Conservation (phyloP, 2,329 filamentous ascomycete genomes). For the Furcasterigmium sp. region DNA sequence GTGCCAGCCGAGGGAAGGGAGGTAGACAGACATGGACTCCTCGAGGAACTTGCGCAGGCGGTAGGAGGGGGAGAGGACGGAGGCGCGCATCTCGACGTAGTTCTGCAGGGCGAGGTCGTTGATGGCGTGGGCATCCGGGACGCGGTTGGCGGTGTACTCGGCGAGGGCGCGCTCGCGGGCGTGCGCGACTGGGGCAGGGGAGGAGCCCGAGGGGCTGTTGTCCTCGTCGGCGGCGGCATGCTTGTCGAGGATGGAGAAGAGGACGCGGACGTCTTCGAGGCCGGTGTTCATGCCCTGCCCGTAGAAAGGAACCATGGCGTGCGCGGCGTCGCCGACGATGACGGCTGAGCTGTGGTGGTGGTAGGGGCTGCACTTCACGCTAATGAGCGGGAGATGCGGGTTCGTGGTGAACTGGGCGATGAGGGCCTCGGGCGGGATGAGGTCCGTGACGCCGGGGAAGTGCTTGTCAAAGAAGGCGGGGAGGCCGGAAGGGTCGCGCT, state of each 20-base stretch:
- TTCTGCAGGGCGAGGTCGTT: conserved; percentile 89
- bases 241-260: conserved; percentile 78
- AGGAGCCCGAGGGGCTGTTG: conserved; percentile 23
- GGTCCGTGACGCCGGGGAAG: conserved; percentile 78
- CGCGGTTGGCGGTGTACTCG: conserved; percentile 70
- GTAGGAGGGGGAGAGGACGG: conserved; percentile 74
- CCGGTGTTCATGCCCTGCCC: conserved; percentile 98
- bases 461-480: conserved; percentile 72
- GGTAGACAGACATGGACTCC: conserved; percentile 70
- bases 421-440: conserved; percentile 65
- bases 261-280: conserved; percentile 84
- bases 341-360: conserved; percentile 73
- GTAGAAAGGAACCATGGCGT: conserved; percentile 98
- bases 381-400: conserved; percentile 88
- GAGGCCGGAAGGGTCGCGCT: conserved; percentile 54
- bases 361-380: conserved; percentile 86
- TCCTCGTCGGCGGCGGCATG: conserved; percentile 43
- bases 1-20: conserved; percentile 78
- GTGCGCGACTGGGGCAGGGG: conserved; percentile 47
- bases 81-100: conserved; percentile 88
- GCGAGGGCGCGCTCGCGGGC: conserved; percentile 66
- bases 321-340: conserved; percentile 88
- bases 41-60: conserved; percentile 79
- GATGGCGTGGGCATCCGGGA: conserved; percentile 79
- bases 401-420: conserved; percentile 72